Base-by-base conservation (phyloP, 1,284 basidiomycete genomes). In the Meripilus lineatus region DNA sequence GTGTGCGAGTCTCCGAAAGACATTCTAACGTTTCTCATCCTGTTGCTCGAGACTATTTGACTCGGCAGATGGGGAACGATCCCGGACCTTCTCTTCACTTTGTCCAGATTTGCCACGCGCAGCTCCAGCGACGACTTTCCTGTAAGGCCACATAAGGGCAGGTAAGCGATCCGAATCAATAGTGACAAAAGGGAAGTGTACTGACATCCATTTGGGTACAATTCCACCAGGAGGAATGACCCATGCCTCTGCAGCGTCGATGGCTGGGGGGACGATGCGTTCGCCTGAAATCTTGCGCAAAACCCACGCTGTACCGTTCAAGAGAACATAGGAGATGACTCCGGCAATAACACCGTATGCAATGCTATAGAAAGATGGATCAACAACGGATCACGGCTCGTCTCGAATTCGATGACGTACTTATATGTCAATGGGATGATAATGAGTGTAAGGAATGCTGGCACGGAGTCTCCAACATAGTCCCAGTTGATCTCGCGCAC, bases 301-400 rank as follows among this genome's bases (percentile, higher is more conserved):
- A n/a, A 75, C 32, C 58, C 75, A 73, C 3, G 88, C 80, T 35
- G 83, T 67, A 35, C 81, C 81, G 62, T 93, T 92, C 50, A 93
- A 69, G 39, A 89, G 53, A 42, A 89, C 58, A 63, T 89, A 91
- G 17, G 80, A 77, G 40, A 74, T 46, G 49, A 93, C 72, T 40
- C 89, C 90, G 0, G 84, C 84, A 50, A 93, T 92, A 58, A 93
- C 82, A 54, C 90, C 91, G 62, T 93, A 93, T 23, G 90, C 88
- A 59, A 93, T 92, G 72, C 84, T 89, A 58, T 11, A 30, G n/a
- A 44, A 13, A 35, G 15, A 18, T 23, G 13, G n/a, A 21, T 42
- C 18, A 11, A 14, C 15, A 25, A 13, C n/a, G 5, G 13, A 32
- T 20, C 11, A 42, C 14, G 17, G 18, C 11, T 14, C 18, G 23